phyloP scores from a whole-genome alignment of 1,284 basidiomycete species.

The Cutaneotrichosporon cutaneum region DNA sequence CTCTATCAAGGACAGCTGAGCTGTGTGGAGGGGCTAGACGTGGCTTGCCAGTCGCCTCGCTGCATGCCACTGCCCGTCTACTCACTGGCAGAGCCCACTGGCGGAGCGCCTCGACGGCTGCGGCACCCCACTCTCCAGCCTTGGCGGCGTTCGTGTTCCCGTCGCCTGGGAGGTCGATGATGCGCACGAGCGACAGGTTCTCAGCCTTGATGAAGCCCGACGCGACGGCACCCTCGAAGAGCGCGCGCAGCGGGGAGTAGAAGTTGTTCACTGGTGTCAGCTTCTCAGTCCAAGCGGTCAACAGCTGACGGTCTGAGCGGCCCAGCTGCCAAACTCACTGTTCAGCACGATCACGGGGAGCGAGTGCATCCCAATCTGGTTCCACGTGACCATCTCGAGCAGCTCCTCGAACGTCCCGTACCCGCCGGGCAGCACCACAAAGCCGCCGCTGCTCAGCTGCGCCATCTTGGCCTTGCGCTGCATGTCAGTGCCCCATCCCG shows the following conservation, averaged over 20 bases:
- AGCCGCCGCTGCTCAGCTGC: slow-evolving; percentile 65
- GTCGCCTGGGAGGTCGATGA: slow-evolving; percentile 64
- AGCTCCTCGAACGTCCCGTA: slow-evolving; percentile 93
- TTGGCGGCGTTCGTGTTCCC: slow-evolving; percentile 60
- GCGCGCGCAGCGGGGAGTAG: slow-evolving; percentile 71
- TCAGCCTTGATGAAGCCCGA: slow-evolving; percentile 71
- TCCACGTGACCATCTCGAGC: slow-evolving; percentile 86
- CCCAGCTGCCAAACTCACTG: slow-evolving; percentile 31
- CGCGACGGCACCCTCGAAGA: slow-evolving; percentile 65
- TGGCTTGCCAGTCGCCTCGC: background rate
- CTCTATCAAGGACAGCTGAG: background rate
- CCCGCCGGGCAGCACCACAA: slow-evolving; percentile 84
- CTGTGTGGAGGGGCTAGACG: background rate
- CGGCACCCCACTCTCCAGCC: slow-evolving; percentile 68
- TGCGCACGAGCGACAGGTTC: slow-evolving; percentile 63
- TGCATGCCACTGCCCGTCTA: no score
- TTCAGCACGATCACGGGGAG: slow-evolving; percentile 78
- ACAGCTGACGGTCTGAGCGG: no score
- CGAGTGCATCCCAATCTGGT: slow-evolving; percentile 76
- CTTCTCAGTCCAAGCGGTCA: background rate
- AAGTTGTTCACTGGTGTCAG: slow-evolving; percentile 62
- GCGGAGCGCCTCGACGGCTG: slow-evolving; percentile 65
- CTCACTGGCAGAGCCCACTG: slow-evolving; percentile 58
- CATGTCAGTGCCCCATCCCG: background rate
- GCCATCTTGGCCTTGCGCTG: slow-evolving; percentile 83